Evolutionary conservation across 495 filamentous ascomycete species (phyloP).

Genomic region (Astrothelium subdiscretum): DNA sequence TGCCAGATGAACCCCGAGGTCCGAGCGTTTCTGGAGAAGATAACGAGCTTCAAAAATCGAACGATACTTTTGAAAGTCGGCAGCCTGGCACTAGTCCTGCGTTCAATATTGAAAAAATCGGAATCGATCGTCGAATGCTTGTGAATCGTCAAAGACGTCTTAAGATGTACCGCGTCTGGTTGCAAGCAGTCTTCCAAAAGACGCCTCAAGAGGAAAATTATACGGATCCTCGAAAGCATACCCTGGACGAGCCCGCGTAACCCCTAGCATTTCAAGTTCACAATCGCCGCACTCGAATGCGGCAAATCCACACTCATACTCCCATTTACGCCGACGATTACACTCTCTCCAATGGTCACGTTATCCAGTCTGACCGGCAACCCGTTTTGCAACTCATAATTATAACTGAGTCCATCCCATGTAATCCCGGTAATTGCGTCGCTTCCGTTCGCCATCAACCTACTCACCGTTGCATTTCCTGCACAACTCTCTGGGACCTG

Average conservation of each 20-base stretch:
- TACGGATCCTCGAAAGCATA: background rate
- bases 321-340: conserved; percentile 32
- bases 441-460: conserved; percentile 47
- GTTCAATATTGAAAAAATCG: conserved; percentile 67
- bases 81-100: conserved; percentile 6
- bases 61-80: background rate
- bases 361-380: conserved; percentile 44
- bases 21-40: conserved; percentile 3
- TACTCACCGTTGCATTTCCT: conserved; percentile 30
- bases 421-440: conserved; percentile 51
- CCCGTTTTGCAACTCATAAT: conserved; percentile 46
- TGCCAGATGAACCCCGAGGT: background rate
- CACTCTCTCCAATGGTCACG: conserved; percentile 45
- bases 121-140: conserved; percentile 72
- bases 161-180: conserved; percentile 98
- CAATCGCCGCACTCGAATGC: conserved; percentile 39
- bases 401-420: conserved; percentile 53
- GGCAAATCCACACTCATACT: conserved; percentile 36
- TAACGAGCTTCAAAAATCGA: conserved; percentile 3
- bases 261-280: conserved; percentile 26
- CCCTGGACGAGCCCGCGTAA: background rate
- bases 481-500: conserved; percentile 20
- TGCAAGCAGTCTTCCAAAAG: conserved; percentile 84
- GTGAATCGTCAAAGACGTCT: conserved; percentile 82
- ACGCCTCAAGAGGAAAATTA: conserved; percentile 18